phyloP scores from a whole-genome alignment of 169 alveolate genomes.

The Plasmodium relictum region DNA sequence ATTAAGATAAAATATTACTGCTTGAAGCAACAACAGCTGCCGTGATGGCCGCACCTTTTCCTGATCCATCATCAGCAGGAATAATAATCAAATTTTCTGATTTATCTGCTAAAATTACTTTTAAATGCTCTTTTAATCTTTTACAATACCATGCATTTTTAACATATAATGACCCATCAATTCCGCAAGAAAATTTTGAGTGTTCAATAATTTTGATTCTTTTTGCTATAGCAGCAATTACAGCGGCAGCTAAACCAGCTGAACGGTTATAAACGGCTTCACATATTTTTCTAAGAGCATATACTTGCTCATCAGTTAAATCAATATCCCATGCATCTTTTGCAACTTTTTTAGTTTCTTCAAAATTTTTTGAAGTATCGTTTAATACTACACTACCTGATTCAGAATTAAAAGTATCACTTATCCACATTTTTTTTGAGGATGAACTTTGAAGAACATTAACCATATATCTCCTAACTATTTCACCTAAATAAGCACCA shows the following conservation, averaged over 20 bases:
- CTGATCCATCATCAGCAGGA: conserved; percentile 92
- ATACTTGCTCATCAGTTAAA: conserved; percentile 74
- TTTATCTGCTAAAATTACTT: conserved; percentile 80
- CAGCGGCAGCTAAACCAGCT: conserved; percentile 90
- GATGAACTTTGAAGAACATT: conserved; percentile 85
- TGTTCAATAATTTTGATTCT: conserved; percentile 84
- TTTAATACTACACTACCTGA: conserved; percentile 84
- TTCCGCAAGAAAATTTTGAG: conserved; percentile 83
- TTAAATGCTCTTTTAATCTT: conserved; percentile 80
- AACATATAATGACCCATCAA: conserved; percentile 90
- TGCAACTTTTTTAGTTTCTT: conserved; percentile 80
- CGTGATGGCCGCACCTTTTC: conserved; percentile 93
- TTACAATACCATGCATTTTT: conserved; percentile 89
- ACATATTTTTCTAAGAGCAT: conserved; percentile 82
- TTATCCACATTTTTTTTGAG: conserved; percentile 86
- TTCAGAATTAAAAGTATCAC: conserved; percentile 82
- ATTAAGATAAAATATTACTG: too few species aligned
- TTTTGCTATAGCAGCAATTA: conserved; percentile 88
- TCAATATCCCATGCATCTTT: conserved; percentile 84
- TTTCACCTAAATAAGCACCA: conserved; percentile 93
- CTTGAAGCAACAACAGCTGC: conserved; percentile 85
- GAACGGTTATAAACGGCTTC: conserved; percentile 88
- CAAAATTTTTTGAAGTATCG: conserved; percentile 81
- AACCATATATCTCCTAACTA: conserved; percentile 86
- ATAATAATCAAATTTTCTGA: conserved; percentile 79